phyloP scores from a whole-genome alignment of 2,329 filamentous ascomycete species.

The Microthyrium microscopicum region DNA sequence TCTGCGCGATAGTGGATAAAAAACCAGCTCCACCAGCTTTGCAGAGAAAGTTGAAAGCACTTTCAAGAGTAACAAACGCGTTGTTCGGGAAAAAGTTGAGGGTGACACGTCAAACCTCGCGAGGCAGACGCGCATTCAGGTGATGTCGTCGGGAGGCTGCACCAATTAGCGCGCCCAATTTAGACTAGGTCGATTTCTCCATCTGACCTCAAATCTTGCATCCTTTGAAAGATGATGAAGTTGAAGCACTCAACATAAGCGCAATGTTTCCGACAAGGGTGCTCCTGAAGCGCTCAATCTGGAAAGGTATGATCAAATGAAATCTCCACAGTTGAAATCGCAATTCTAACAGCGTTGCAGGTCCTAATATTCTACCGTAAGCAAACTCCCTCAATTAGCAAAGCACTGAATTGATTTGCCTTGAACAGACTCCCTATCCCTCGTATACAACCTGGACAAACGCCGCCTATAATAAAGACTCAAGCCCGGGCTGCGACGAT shows the following conservation, averaged over 20 bases:
- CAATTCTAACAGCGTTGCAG: conserved; percentile 25
- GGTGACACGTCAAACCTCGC: no score
- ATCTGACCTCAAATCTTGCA: no score
- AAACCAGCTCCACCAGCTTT: no score
- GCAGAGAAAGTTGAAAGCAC: no score
- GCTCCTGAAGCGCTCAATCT: conserved; percentile 61
- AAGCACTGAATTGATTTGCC: conserved; percentile 21
- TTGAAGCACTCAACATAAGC: conserved; percentile 8
- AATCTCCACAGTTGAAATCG: conserved; percentile 1
- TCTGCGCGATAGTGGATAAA: no score
- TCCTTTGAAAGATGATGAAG: no score
- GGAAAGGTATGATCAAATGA: conserved; percentile 51
- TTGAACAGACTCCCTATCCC: conserved; percentile 50
- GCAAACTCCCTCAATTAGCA: conserved; percentile 6
- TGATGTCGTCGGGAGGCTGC: no score
- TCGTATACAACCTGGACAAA: conserved; percentile 41
- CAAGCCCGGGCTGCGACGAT: conserved; percentile 80
- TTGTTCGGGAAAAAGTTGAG: no score
- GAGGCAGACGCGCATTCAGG: no score
- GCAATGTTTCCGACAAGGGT: conserved; percentile 53
- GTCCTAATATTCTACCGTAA: conserved; percentile 55
- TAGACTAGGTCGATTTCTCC: no score
- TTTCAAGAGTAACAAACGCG: no score
- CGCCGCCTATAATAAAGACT: conserved; percentile 56
- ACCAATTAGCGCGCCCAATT: no score